These are phyloP conservation scores for Thelonectria olida DNA, from an alignment of 2,329 filamentous ascomycete species.

Conservation along the genomic window DNA sequence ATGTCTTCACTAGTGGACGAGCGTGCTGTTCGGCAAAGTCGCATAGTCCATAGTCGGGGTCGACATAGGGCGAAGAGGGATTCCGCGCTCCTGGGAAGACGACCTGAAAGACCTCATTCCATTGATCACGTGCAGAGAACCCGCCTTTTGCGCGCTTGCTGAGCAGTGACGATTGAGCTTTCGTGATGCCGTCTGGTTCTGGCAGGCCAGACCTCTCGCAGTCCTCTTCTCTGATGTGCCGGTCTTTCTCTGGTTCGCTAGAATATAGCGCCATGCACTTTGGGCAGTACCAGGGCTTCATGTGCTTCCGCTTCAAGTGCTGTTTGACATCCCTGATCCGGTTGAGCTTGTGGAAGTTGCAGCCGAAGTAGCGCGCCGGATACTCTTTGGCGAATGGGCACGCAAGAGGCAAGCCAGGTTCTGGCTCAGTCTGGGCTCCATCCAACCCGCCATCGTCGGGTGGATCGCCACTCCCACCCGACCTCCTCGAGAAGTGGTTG, in stretches of 20 bases:
- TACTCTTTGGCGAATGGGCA: constrained; percentile 5
- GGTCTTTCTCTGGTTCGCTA: background rate
- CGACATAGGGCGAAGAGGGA: background rate
- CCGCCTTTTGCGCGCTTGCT: background rate
- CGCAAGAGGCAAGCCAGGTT: background rate
- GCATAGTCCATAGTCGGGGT: background rate
- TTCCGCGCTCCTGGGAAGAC: background rate
- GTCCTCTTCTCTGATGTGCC: background rate
- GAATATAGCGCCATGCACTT: background rate
- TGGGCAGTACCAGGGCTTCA: background rate
- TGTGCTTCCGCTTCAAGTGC: background rate
- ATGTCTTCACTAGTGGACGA: background rate
- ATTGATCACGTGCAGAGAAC: background rate
- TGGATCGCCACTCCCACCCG: background rate
- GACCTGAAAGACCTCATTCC: background rate
- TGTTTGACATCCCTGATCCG: constrained; percentile 6
- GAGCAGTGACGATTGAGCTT: background rate
- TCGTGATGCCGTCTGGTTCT: background rate
- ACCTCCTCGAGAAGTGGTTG: background rate
- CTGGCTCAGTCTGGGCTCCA: background rate
- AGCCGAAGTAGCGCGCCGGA: background rate
- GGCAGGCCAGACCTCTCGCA: background rate
- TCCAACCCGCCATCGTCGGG: background rate
- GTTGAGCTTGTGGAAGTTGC: background rate
- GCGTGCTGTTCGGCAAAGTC: background rate